phyloP scores from a whole-genome alignment of 306 rosid genomes.

The Castanea crenata region DNA sequence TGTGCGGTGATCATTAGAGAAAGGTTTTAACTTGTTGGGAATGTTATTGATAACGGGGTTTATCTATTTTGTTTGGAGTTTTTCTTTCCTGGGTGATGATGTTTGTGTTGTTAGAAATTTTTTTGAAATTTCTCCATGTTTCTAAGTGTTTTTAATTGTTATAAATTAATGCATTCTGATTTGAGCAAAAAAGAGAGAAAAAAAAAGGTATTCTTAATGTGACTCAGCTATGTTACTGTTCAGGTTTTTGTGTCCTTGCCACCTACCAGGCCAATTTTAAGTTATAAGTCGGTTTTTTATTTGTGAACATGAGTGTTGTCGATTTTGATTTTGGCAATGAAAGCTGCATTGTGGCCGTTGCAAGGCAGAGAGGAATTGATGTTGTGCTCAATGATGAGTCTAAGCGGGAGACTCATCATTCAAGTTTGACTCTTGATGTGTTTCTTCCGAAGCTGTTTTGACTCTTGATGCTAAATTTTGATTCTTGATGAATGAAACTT shows the following conservation, averaged over 20 bases:
- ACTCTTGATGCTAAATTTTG: background rate
- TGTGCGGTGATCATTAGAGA: background rate
- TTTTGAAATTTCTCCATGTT: background rate
- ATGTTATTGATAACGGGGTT: background rate
- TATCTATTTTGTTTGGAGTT: background rate
- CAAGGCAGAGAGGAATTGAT: constrained; percentile 94
- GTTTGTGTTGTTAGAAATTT: rapidly evolving
- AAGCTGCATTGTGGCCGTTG: constrained; percentile 94
- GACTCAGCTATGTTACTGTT: background rate
- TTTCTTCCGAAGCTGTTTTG: no score
- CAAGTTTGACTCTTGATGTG: no score
- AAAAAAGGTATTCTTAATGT: background rate
- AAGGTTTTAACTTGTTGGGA: background rate
- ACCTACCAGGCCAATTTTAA: background rate
- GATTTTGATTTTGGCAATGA: constrained; percentile 97
- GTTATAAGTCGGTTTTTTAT: background rate
- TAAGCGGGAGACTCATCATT: constrained; percentile 71
- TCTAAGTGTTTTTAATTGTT: background rate
- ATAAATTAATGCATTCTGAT: background rate
- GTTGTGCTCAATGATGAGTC: constrained; percentile 96
- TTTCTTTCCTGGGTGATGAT: background rate
- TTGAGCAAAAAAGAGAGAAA: no score
- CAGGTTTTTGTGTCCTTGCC: constrained; percentile 12
- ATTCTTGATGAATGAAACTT: constrained; percentile 2
- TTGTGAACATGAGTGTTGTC: constrained; percentile 80